phyloP scores from a whole-genome alignment of 2,329 filamentous ascomycete species.

The Calonectria hongkongensis region DNA sequence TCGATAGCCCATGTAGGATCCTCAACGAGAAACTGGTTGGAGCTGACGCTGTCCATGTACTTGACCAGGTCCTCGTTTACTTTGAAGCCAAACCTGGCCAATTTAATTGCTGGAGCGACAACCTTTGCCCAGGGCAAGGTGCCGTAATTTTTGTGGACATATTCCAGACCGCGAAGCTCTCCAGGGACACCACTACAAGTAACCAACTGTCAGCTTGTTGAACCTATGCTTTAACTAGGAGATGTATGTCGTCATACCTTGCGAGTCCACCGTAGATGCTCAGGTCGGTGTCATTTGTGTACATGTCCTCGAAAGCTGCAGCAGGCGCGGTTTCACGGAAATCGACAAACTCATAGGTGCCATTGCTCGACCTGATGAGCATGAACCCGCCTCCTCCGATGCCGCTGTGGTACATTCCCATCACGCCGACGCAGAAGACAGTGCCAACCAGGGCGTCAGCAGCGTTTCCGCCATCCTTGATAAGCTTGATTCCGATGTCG shows the following conservation, averaged over 20 bases:
- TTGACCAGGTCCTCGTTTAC: slow-evolving; percentile 82
- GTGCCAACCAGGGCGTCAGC: slow-evolving; percentile 80
- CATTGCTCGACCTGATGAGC: slow-evolving; percentile 80
- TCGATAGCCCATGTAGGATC: slow-evolving; percentile 88
- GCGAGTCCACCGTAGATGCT: slow-evolving; percentile 83
- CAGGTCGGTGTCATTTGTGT: slow-evolving; percentile 77
- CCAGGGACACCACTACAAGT: slow-evolving; percentile 77
- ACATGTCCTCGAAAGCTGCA: slow-evolving; percentile 88
- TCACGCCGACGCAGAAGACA: slow-evolving; percentile 76
- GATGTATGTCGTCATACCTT: slow-evolving; percentile 73
- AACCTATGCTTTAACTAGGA: fast-evolving
- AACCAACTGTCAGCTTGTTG: neutral
- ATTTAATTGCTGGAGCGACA: slow-evolving; percentile 80
- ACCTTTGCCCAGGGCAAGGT: slow-evolving; percentile 79
- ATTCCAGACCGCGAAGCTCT: slow-evolving; percentile 83
- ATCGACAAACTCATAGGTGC: slow-evolving; percentile 84
- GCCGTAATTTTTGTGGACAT: slow-evolving; percentile 82
- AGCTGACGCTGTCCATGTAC: slow-evolving; percentile 75
- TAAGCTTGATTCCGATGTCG: slow-evolving; percentile 73
- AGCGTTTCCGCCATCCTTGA: slow-evolving; percentile 78
- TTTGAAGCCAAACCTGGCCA: slow-evolving; percentile 83
- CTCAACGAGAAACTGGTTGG: slow-evolving; percentile 77
- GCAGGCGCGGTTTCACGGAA: slow-evolving; percentile 90
- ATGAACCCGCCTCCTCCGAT: slow-evolving; percentile 89
- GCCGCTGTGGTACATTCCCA: slow-evolving; percentile 79